Evolutionary conservation across 2,329 filamentous ascomycete genomes (phyloP).

Genomic region (Diaporthe citriasiana): DNA sequence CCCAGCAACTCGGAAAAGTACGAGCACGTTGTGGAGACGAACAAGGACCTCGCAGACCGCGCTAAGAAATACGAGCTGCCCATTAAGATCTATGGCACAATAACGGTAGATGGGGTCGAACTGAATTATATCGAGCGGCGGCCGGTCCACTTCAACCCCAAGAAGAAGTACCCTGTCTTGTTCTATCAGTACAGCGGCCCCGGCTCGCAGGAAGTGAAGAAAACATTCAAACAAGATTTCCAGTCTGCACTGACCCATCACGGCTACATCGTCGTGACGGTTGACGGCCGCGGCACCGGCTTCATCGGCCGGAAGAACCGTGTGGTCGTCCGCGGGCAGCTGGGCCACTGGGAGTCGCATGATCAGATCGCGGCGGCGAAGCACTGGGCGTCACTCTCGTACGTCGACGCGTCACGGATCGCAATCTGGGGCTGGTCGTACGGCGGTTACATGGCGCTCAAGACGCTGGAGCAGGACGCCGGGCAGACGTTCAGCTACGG

Average conservation of each 20-base stretch:
- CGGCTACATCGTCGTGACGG: slow-evolving; percentile 94
- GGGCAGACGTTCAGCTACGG: slow-evolving; percentile 94
- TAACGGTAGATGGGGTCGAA: slow-evolving; percentile 85
- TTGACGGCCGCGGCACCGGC: slow-evolving; percentile 94
- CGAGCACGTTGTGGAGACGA: slow-evolving; percentile 83
- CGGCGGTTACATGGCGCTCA: slow-evolving; percentile 94
- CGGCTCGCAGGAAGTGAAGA: slow-evolving; percentile 89
- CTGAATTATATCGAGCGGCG: slow-evolving; percentile 84
- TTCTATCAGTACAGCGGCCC: slow-evolving; percentile 97
- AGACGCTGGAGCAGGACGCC: slow-evolving; percentile 92
- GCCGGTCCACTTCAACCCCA: slow-evolving; percentile 87
- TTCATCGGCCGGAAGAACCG: slow-evolving; percentile 88
- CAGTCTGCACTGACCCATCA: slow-evolving; percentile 89
- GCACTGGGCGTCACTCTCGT: slow-evolving; percentile 83
- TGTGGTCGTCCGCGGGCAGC: slow-evolving; percentile 83
- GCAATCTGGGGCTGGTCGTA: slow-evolving; percentile 99
- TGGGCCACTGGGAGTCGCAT: slow-evolving; percentile 86
- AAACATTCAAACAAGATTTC: slow-evolving; percentile 87
- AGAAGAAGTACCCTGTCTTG: slow-evolving; percentile 91
- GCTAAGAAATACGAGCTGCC: slow-evolving; percentile 86
- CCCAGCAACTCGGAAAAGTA: slow-evolving; percentile 76
- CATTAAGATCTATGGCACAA: slow-evolving; percentile 83
- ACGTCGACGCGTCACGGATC: slow-evolving; percentile 85
- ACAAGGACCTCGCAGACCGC: slow-evolving; percentile 76
- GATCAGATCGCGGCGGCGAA: slow-evolving; percentile 95